These are phyloP conservation scores for Silene conica DNA, from an alignment of 148 eudicot genomes.

Conservation along the genomic window DNA sequence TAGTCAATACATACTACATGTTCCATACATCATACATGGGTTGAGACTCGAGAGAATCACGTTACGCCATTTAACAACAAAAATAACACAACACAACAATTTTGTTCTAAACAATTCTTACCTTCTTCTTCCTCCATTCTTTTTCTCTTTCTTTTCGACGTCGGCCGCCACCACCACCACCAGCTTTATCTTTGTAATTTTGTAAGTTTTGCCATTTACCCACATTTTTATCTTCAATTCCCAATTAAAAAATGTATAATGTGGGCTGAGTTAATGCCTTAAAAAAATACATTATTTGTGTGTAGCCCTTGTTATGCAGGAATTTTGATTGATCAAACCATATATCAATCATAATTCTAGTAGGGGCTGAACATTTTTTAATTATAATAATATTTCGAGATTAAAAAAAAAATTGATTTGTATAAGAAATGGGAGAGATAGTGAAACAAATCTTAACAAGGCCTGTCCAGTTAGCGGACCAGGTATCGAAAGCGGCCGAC, in stretches of 20 bases:
- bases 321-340: conserved; percentile 12
- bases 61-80: conserved; percentile 21
- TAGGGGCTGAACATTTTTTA: conserved; percentile 13
- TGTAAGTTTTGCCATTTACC: conserved; percentile 5
- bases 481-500: conserved; percentile 52
- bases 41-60: conserved; percentile 20
- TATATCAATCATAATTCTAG: conserved; percentile 20
- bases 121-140: conserved; percentile 21
- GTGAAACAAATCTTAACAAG: conserved; percentile 65
- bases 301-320: conserved; percentile 10
- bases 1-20: neutral
- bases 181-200: conserved; percentile 2
- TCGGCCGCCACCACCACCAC: conserved; percentile 17
- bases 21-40: neutral
- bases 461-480: conserved; percentile 79
- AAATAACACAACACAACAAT: neutral
- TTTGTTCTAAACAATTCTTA: neutral
- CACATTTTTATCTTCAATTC: neutral
- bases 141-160: conserved; percentile 10
- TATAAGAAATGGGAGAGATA: conserved; percentile 28
- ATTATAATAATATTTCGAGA: neutral
- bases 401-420: neutral
- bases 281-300: neutral
- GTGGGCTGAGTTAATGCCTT: neutral
- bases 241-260: neutral